Base-by-base conservation (phyloP, 306 rosid genomes). In the Arachis hypogaea region DNA sequence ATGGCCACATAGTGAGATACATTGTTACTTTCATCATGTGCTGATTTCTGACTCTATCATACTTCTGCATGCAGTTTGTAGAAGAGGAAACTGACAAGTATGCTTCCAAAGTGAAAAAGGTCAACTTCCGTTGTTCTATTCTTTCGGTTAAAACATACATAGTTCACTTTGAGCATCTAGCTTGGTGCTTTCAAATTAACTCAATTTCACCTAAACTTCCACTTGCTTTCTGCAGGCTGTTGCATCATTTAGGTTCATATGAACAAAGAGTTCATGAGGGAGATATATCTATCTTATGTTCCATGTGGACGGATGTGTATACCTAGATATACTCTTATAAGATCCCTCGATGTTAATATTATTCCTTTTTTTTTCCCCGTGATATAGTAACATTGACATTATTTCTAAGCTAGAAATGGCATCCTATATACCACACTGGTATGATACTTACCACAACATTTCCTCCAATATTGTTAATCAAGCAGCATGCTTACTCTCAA, bases 51-150 rank as follows among this genome's bases (percentile, higher is more conserved):
- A 68, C 16, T 50, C 46, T 68, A 28, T 59, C 62, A 2, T 22
- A 30, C 47, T 68, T 5, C n/a, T 65, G 9, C 61, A 5, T 86
- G 86, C 81, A 93, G 98, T 86, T 77, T 80, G 73, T 74, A 33
- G 98, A 93, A 60, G 97, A 85, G 52, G 93, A 91, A 55, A 66
- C 83, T 43, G 87, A 72, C 80, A 86, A 86, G 61, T 87, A 85
- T 75, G 77, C 93, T 43, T 85, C 96, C 63, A 62, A 78, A 69
- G 62, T 93, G 77, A 64, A 82, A 79, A 76, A 91, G 97, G 97
- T 91, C 57, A 86, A 40, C 67, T 33, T 8, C 2, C 7, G 2
- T 49, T 49, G 58, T 14, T 52, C 16, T 28, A 58, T n/a, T 33
- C 11, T 56, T 63, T 58, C 42, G 9, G 5, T 45, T 52, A 30